Evolutionary conservation across 345 rosid genomes (phyloP).

Genomic region (Eucalyptus marginata): DNA sequence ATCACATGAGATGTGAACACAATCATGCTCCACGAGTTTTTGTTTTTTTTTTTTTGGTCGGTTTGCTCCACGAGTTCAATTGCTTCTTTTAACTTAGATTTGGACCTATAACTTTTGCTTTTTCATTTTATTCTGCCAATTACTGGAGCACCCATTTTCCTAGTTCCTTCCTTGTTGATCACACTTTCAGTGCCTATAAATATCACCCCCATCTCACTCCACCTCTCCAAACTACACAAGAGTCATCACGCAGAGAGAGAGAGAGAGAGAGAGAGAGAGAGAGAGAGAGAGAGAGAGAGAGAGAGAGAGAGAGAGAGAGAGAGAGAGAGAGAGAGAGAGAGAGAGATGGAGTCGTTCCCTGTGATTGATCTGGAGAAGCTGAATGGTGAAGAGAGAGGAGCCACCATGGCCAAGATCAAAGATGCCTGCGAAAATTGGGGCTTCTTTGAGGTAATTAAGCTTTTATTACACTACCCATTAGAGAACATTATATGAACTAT

Average conservation of each 20-base stretch:
- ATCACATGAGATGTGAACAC: background rate
- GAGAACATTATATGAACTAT: background rate
- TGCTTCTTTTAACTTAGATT: background rate
- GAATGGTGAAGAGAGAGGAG: conserved; percentile 44
- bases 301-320: background rate
- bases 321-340: background rate
- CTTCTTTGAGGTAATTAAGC: conserved; percentile 58
- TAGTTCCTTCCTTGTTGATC: background rate
- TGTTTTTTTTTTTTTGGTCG: too few species aligned
- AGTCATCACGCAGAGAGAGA: background rate
- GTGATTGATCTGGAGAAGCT: conserved; percentile 50
- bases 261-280: background rate
- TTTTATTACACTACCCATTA: background rate
- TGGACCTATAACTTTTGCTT: background rate
- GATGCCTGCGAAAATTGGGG: conserved; percentile 86
- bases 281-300: background rate
- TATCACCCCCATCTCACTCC: conserved; percentile 8
- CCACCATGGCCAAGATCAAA: conserved; percentile 44
- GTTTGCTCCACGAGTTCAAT: background rate
- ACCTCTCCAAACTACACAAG: background rate
- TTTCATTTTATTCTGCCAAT: background rate
- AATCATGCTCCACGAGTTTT: background rate
- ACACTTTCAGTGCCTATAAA: conserved; percentile 34
- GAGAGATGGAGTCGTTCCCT: conserved; percentile 49
- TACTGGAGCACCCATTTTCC: background rate